Evolutionary conservation across 1,284 basidiomycete species (phyloP).

Genomic region (Cryptococcus hybrid): DNA sequence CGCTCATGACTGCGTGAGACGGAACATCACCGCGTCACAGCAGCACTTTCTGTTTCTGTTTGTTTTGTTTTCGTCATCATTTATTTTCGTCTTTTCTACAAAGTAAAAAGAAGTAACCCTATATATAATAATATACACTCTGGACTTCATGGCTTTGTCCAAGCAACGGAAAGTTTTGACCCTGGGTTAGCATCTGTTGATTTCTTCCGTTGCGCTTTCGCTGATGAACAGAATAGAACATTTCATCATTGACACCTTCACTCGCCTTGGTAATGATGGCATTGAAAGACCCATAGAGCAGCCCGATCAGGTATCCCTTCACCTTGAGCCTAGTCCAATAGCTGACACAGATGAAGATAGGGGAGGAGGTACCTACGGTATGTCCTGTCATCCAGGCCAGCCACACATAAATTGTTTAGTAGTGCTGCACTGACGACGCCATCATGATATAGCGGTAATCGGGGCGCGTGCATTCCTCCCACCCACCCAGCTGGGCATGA

Average conservation of each 20-base stretch:
- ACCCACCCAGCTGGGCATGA: slow-evolving; percentile 33
- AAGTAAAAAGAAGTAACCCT: too few relatives aligned
- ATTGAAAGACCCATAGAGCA: slow-evolving; percentile 27
- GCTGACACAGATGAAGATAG: slow-evolving; percentile 29
- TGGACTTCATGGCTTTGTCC: too few relatives aligned
- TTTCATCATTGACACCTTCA: slow-evolving; percentile 48
- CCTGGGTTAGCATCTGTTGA: background rate
- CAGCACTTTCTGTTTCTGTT: too few relatives aligned
- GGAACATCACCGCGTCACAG: too few relatives aligned
- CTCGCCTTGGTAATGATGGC: slow-evolving; percentile 30
- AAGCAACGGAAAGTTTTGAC: too few relatives aligned
- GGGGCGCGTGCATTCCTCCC: slow-evolving; percentile 45
- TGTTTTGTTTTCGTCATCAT: too few relatives aligned
- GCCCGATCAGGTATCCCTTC: slow-evolving; percentile 33
- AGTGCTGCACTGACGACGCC: background rate
- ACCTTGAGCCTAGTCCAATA: background rate
- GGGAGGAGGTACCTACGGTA: slow-evolving; percentile 49
- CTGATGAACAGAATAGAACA: slow-evolving; percentile 20
- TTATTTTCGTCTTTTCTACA: too few relatives aligned
- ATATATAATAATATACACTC: too few relatives aligned
- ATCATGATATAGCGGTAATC: slow-evolving; percentile 29
- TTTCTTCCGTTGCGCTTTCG: background rate
- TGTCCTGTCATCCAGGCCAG: background rate
- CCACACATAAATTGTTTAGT: background rate
- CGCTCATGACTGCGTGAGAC: too few relatives aligned